Percentiles rank a stretch among this genome's conserved stretches.
These are phyloP conservation scores for Lunularia cruciata DNA, from an alignment of 225 moss, liverwort and hornwort genomes.

Conservation along the genomic window DNA sequence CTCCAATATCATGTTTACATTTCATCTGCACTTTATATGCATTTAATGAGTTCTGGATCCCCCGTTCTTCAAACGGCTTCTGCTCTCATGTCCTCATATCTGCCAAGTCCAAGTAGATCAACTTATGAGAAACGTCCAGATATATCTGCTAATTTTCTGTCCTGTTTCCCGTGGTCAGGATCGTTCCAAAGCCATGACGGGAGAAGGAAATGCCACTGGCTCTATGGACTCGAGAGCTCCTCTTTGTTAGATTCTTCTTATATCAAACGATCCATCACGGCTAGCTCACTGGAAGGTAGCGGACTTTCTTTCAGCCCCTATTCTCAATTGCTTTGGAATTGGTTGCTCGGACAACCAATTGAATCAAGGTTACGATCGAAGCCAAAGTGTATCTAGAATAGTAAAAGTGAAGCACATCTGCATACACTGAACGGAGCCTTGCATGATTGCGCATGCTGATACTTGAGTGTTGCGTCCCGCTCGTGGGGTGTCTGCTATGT, in stretches of 20 bases:
- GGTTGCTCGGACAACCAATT: neutral
- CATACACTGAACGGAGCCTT: neutral
- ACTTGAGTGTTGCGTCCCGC: too few species aligned
- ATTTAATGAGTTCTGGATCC: too few species aligned
- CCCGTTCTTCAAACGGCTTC: too few species aligned
- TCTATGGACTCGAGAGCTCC: slow-evolving; percentile 77
- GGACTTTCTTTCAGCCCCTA: neutral
- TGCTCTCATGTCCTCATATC: too few species aligned
- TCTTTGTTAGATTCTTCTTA: slow-evolving; percentile 35
- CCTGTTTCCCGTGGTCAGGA: slow-evolving; percentile 57
- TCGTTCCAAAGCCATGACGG: slow-evolving; percentile 81
- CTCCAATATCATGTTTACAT: too few species aligned
- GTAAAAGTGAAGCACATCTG: neutral
- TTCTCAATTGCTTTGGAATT: neutral
- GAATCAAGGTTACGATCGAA: too few species aligned
- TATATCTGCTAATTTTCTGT: too few species aligned
- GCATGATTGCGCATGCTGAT: neutral
- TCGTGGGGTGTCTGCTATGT: too few species aligned
- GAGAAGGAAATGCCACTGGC: slow-evolving; percentile 81
- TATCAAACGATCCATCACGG: neutral
- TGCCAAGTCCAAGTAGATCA: too few species aligned
- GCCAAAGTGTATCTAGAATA: neutral
- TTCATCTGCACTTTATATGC: too few species aligned
- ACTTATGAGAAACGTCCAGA: too few species aligned
- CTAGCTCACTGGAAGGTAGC: neutral